Percentiles rank a stretch among this genome's conserved stretches.
These are phyloP conservation scores for Cicer yamashitae DNA, from an alignment of 306 rosid species.

Conservation along the genomic window DNA sequence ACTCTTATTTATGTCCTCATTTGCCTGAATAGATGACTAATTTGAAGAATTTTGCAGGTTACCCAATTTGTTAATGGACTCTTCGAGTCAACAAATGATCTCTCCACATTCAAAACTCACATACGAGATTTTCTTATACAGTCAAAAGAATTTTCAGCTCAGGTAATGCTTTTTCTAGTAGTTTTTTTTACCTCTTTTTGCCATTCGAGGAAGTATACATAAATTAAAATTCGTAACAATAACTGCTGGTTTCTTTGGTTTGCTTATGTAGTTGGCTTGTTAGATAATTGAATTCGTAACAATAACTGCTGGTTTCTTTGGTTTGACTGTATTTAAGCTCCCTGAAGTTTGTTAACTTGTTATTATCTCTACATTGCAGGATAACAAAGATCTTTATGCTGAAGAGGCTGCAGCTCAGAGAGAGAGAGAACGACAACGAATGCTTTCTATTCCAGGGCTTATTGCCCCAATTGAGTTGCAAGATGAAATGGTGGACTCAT, in stretches of 20 bases:
- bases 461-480: conserved; percentile 95
- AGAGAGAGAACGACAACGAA: conserved; percentile 89
- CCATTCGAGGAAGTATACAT: not conserved
- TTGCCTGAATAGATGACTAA: conserved; percentile 32
- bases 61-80: conserved; percentile 90
- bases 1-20: not conserved
- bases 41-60: conserved; percentile 59
- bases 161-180: conserved; percentile 55
- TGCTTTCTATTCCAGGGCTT: conserved; percentile 96
- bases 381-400: conserved; percentile 95
- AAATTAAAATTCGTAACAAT: not conserved
- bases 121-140: conserved; percentile 91
- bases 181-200: not conserved
- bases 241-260: conserved; percentile 13
- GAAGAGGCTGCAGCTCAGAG: conserved; percentile 97
- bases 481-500: conserved; percentile 96
- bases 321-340: conserved; percentile 25
- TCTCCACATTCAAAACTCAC: conserved; percentile 61
- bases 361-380: conserved; percentile 56
- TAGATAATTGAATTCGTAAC: conserved; percentile 17
- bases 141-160: conserved; percentile 97
- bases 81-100: conserved; percentile 69
- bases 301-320: conserved; percentile 6
- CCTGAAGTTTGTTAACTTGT: conserved; percentile 16
- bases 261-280: conserved; percentile 10